Percentiles rank a stretch among this genome's conserved stretches.
These are phyloP conservation scores for peach (Prunus persica) DNA, from an alignment of 306 rosid species.

Conservation along the genomic window DNA sequence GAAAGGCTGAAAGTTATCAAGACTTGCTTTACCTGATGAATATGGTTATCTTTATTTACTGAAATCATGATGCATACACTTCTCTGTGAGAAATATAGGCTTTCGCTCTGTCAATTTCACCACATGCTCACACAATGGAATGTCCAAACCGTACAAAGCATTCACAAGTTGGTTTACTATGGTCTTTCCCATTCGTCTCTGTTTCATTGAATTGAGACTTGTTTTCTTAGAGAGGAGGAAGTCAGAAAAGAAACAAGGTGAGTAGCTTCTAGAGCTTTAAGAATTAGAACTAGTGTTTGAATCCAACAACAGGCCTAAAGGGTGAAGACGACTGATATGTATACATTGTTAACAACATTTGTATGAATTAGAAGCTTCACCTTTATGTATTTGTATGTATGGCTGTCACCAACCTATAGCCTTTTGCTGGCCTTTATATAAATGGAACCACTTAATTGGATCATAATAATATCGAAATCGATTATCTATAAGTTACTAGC, in stretches of 20 bases:
- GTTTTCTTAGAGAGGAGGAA: neutral
- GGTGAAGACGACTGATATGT: neutral
- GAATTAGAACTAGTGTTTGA: neutral
- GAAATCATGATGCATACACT: neutral
- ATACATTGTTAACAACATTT: too few species aligned
- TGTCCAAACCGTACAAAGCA: neutral
- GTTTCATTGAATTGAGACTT: neutral
- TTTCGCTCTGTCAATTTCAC: neutral
- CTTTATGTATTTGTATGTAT: too few species aligned
- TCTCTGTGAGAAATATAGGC: neutral
- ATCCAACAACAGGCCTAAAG: neutral
- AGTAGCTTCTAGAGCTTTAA: neutral
- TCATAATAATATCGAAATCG: too few species aligned
- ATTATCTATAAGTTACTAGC: too few species aligned
- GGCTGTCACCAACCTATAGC: too few species aligned
- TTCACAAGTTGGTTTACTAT: neutral
- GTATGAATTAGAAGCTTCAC: too few species aligned
- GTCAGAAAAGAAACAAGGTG: neutral
- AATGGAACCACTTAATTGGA: too few species aligned
- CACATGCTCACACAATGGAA: neutral
- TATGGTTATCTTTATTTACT: neutral
- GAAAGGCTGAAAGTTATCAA: neutral
- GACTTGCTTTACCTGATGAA: neutral
- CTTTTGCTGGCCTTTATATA: too few species aligned
- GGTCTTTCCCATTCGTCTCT: neutral